Conservation (phyloP, 208 protist genomes). For the Leptomonas pyrrhocoris region DNA sequence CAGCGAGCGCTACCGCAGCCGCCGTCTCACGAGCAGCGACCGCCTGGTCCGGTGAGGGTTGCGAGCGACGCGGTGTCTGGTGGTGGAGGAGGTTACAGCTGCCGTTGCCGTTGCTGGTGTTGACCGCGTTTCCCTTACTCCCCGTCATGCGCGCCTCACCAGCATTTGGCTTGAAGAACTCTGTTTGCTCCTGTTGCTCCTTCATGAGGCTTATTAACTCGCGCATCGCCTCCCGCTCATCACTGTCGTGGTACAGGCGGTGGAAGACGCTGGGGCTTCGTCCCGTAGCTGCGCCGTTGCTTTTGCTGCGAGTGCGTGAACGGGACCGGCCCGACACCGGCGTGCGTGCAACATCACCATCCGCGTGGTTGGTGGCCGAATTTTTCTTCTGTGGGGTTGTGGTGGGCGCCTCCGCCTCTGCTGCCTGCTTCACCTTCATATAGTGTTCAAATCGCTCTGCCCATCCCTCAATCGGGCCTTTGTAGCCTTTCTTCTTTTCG, state of each 20-base stretch:
- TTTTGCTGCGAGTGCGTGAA: background rate
- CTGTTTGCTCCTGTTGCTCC: conserved; percentile 32
- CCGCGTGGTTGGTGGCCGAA: background rate
- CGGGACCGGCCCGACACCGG: background rate
- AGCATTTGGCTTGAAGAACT: conserved; percentile 32
- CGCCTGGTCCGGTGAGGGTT: background rate
- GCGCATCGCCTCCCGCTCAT: conserved; percentile 31
- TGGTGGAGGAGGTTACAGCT: background rate
- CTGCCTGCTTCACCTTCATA: conserved; percentile 29
- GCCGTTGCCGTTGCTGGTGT: background rate
- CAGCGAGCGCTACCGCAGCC: conserved; percentile 20
- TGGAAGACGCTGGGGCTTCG: conserved; percentile 35
- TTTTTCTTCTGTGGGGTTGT: background rate
- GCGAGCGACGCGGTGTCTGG: conserved; percentile 1
- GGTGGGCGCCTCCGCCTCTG: background rate
- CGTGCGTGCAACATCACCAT: background rate
- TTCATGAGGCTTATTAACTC: conserved; percentile 36
- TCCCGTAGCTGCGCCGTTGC: background rate
- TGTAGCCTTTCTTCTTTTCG: conserved; percentile 48
- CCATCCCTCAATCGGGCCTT: conserved; percentile 48
- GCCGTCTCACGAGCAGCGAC: conserved; percentile 9
- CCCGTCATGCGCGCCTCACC: background rate
- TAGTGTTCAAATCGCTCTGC: conserved; percentile 41
- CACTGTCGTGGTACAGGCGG: conserved; percentile 44
- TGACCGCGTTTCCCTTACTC: background rate